phyloP scores from a whole-genome alignment of 2,329 filamentous ascomycete genomes.

The Blastomyces emzantsi region DNA sequence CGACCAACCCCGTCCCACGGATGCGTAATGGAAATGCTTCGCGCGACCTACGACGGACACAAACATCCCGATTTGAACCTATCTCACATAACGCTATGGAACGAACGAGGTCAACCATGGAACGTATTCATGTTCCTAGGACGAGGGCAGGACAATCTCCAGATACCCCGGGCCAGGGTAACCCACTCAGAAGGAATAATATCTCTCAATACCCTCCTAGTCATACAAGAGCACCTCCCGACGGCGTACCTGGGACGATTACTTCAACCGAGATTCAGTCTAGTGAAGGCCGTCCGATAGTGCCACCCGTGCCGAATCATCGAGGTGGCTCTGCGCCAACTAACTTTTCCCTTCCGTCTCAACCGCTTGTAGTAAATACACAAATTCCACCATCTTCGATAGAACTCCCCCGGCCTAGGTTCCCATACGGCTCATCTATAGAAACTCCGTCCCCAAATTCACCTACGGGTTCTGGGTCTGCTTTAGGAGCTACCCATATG shows the following conservation, averaged over 20 bases:
- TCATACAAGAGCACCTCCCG: background rate
- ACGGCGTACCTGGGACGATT: background rate
- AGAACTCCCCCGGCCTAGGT: no score
- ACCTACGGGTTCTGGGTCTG: background rate
- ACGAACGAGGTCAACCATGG: constrained; percentile 23
- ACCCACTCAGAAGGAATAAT: background rate
- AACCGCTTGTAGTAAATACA: constrained; percentile 1
- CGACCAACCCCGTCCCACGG: constrained; percentile 15
- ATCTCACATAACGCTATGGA: constrained; percentile 18
- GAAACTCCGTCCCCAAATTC: background rate
- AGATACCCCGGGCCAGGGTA: background rate
- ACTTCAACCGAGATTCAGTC: background rate
- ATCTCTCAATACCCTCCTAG: background rate
- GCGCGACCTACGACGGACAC: constrained; percentile 14
- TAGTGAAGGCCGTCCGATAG: background rate
- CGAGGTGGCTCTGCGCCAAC: background rate
- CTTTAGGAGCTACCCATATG: background rate
- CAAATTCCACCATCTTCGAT: background rate
- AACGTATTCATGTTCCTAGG: constrained; percentile 21
- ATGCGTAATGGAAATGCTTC: background rate
- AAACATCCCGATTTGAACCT: constrained; percentile 23
- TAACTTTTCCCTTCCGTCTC: background rate
- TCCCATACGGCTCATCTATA: background rate
- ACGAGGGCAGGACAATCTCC: background rate
- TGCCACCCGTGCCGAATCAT: background rate